Evolutionary conservation across 257 asterid species (phyloP).

Genomic region (Eucommia ulmoides): DNA sequence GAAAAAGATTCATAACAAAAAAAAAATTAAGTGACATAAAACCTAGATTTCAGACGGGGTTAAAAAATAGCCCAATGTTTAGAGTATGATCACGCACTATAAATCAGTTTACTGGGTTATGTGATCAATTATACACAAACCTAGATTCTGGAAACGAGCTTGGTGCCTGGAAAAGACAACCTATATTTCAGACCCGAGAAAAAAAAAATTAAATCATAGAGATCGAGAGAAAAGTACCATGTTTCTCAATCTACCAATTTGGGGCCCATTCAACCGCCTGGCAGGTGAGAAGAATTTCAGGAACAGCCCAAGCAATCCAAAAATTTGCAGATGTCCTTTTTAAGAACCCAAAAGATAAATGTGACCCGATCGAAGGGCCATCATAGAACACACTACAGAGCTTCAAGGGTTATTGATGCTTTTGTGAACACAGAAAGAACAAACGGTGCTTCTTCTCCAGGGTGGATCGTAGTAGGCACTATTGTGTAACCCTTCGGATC

Average conservation of each 20-base stretch:
- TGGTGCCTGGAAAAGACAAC: no score
- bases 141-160: no score
- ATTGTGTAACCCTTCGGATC: slow-evolving; percentile 98
- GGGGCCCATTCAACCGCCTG: slow-evolving; percentile 7
- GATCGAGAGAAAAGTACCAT: slow-evolving; percentile 23
- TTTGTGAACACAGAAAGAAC: slow-evolving; percentile 93
- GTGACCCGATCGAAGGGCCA: slow-evolving; percentile 6
- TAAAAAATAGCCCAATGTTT: no score
- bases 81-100: no score
- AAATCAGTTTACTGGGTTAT: no score
- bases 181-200: no score
- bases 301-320: slow-evolving; percentile 11
- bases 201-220: no score
- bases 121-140: no score
- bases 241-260: slow-evolving; percentile 6
- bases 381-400: slow-evolving; percentile 36
- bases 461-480: slow-evolving; percentile 95
- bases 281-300: slow-evolving; percentile 12
- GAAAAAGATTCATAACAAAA: no score
- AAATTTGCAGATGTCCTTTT: slow-evolving; percentile 7
- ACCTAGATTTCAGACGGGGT: no score
- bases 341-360: slow-evolving; percentile 5
- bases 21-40: no score
- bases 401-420: slow-evolving; percentile 75
- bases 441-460: slow-evolving; percentile 99